Percentiles rank a stretch among this genome's conserved stretches.
Evolutionary conservation across 257 asterid genomes (phyloP).

Genomic region (Orobanche coerulescens): DNA sequence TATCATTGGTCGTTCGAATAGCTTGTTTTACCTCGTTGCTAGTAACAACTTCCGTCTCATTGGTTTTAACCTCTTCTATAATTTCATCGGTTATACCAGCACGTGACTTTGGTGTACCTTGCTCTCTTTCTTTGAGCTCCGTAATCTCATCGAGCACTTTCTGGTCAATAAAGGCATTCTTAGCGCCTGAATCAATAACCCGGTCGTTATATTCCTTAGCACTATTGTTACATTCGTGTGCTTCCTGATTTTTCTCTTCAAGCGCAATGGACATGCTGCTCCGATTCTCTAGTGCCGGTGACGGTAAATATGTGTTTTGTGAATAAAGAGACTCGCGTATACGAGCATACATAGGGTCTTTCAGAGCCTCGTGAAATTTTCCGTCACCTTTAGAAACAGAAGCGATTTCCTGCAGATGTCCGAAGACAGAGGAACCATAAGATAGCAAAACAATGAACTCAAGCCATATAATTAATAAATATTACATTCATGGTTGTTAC

Average conservation of each 20-base stretch:
- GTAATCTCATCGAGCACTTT: conserved; percentile 35
- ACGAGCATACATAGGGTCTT: conserved; percentile 46
- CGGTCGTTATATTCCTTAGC: conserved; percentile 10
- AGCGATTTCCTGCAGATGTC: conserved; percentile 62
- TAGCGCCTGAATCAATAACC: conserved; percentile 14
- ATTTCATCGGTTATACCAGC: conserved; percentile 21
- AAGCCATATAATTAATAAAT: neutral
- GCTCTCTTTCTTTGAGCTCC: conserved; percentile 42
- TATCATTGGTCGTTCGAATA: conserved; percentile 18
- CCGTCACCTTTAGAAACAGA: conserved; percentile 49
- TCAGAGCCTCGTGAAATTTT: conserved; percentile 47
- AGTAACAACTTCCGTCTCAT: neutral
- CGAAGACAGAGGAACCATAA: conserved; percentile 16
- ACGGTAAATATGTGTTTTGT: conserved; percentile 6
- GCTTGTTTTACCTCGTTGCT: conserved; percentile 35
- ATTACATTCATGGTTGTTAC: no score
- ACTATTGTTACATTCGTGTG: conserved; percentile 15
- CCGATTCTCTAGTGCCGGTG: conserved; percentile 22
- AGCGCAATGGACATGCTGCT: conserved; percentile 13
- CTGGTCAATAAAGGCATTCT: conserved; percentile 8
- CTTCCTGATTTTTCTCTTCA: conserved; percentile 24
- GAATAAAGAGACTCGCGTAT: conserved; percentile 50
- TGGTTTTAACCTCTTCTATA: conserved; percentile 12
- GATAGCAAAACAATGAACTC: neutral
- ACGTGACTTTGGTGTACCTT: conserved; percentile 10